Conservation (phyloP, 139 green algal species). For the Coelastrella sp. region DNA sequence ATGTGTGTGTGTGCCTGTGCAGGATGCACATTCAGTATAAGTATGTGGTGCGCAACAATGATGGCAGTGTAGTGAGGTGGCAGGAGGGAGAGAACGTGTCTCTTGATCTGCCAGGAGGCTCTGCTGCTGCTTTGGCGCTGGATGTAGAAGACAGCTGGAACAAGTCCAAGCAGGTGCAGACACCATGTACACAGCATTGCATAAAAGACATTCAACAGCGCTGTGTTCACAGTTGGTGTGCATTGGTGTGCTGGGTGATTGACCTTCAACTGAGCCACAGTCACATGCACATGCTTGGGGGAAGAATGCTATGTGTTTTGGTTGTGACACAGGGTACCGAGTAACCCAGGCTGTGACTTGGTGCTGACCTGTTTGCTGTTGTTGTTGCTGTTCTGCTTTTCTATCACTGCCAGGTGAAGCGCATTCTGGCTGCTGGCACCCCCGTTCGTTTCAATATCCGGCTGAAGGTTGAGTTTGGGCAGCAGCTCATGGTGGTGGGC, state of each 20-base stretch:
- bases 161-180: slow-evolving; percentile 37
- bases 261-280: not conserved
- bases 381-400: not conserved
- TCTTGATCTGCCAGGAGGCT: slow-evolving; percentile 35
- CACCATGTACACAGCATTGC: not conserved
- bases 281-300: too few relatives aligned
- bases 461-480: slow-evolving; percentile 42
- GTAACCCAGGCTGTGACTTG: not conserved
- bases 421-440: slow-evolving; percentile 37
- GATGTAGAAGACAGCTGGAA: slow-evolving; percentile 47
- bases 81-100: slow-evolving; percentile 48
- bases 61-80: slow-evolving; percentile 45
- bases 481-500: slow-evolving; percentile 43
- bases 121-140: not conserved
- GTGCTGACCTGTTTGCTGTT: not conserved
- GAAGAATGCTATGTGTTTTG: too few relatives aligned
- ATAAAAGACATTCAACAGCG: not conserved
- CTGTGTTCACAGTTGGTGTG: not conserved
- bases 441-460: slow-evolving; percentile 53
- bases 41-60: slow-evolving; percentile 45
- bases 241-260: not conserved
- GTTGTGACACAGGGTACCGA: too few relatives aligned
- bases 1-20: not conserved
- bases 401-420: slow-evolving; percentile 29
- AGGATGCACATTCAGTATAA: slow-evolving; percentile 50